Conservation (phyloP, 176 grass and related monocot genomes). For the Saccharum spontaneum region DNA sequence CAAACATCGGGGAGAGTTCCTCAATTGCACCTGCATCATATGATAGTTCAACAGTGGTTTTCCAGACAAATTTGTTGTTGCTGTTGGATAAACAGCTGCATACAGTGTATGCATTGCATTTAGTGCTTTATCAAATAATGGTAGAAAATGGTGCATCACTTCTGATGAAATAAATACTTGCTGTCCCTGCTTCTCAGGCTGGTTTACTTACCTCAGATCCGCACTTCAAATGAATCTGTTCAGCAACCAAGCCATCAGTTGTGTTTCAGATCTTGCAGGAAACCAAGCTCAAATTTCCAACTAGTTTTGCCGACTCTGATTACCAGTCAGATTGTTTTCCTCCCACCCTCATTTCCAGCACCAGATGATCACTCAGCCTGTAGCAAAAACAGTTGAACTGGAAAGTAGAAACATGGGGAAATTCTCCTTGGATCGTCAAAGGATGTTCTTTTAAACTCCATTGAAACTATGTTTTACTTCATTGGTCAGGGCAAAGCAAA, state of each 20-base stretch:
- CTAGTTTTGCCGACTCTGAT: not conserved
- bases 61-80: not conserved
- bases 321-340: not conserved
- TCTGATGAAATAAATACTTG: not conserved
- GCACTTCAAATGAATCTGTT: not conserved
- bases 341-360: slow-evolving; percentile 38
- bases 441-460: not conserved
- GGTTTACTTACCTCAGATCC: not conserved
- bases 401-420: not conserved
- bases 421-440: not conserved
- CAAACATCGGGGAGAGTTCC: too few species aligned
- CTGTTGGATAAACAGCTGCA: not conserved
- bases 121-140: not conserved
- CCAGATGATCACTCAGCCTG: not conserved
- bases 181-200: not conserved
- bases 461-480: not conserved
- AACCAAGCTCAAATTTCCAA: not conserved
- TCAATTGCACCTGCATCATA: too few species aligned
- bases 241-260: not conserved
- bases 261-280: slow-evolving; percentile 44
- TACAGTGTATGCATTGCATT: not conserved
- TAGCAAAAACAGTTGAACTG: not conserved
- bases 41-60: not conserved
- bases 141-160: not conserved
- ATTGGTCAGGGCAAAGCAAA: too few species aligned